Base-by-base conservation (phyloP, 2,329 filamentous ascomycete genomes). In the Monosporascus cannonballus region DNA sequence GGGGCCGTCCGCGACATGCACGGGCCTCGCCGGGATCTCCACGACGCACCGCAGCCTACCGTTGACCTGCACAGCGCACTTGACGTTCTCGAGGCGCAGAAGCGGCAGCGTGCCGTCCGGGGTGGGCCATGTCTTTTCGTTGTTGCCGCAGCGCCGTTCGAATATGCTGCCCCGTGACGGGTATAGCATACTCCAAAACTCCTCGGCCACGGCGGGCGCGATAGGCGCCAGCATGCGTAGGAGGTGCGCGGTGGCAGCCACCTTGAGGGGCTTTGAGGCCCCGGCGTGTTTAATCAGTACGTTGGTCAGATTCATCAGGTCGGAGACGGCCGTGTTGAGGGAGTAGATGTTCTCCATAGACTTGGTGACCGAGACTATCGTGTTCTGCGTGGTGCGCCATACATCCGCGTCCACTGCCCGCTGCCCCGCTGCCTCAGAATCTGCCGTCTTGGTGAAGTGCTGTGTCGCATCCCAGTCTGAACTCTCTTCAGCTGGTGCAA, bases 251-350 rank as follows among this genome's bases (percentile, higher is more conserved):
- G 76, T 68, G 0, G 83, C 77, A 24, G 77, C 70, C 44, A 74
- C 69, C 64, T 71, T 73, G 58, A 88, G 64, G 4, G 69, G 49
- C 3, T 65, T 61, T 38, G 75, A 72, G 6, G 73, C 72, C 3
- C 69, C 70, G 1, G 68, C 57, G 15, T 76, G 71, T 3, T 77
- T 77, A 34, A 77, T 67, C 15, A 91, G 71, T 1, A 75, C 69
- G 66, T 96, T 96, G 4, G 89, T 92, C 17, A 96, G 76, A 42
- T 81, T 83, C 79, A 90, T 96, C 15, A 96, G 76, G 63, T 93
- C 87, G 2, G 89, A 94, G 18, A 96, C 80, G 8, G 89, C 78
- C 0, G 90, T 95, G 71, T 96, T 96, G 50, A 96, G 76, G 1
- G 87, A 79, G 66, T 91, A 88, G 1, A 90, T 84, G 49, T 81